These are phyloP conservation scores for Coprinopsis strossmayeri DNA, from an alignment of 768 basidiomycete species.

Conservation along the genomic window DNA sequence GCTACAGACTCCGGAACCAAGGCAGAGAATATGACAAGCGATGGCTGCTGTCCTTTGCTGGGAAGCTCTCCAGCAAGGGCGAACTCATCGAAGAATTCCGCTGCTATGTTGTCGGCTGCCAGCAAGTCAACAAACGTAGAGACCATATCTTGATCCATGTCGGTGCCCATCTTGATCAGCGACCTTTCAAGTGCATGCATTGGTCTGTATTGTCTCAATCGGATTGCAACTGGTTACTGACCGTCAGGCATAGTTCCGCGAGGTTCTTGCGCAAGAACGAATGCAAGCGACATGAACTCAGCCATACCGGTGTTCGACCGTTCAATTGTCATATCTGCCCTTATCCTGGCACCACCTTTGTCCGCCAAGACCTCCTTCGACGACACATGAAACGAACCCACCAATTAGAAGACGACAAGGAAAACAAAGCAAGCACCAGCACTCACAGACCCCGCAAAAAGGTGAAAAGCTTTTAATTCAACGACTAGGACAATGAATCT, in stretches of 20 bases:
- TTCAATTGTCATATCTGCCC: constrained; percentile 53
- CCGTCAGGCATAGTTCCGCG: constrained; percentile 29
- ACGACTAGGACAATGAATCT: neutral
- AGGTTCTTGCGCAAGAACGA: constrained; percentile 72
- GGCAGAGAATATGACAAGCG: constrained; percentile 53
- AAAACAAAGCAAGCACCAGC: constrained; percentile 19
- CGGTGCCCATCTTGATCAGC: constrained; percentile 64
- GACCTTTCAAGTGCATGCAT: constrained; percentile 55
- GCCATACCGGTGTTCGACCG: constrained; percentile 54
- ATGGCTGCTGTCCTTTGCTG: constrained; percentile 65
- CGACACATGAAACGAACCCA: constrained; percentile 60
- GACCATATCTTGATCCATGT: constrained; percentile 75
- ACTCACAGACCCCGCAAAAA: constrained; percentile 5
- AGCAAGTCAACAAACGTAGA: constrained; percentile 62
- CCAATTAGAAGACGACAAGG: constrained; percentile 23
- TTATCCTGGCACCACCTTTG: constrained; percentile 42
- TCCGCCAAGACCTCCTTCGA: constrained; percentile 62
- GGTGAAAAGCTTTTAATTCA: neutral
- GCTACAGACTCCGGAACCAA: constrained; percentile 47
- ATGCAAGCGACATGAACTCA: constrained; percentile 68
- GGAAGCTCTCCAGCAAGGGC: constrained; percentile 53
- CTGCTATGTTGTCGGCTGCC: constrained; percentile 62
- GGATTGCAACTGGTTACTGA: neutral
- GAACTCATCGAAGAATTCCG: constrained; percentile 54
- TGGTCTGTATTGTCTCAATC: constrained; percentile 38